A percentile compares a stretch with the other conserved stretches of the same genome.
Evolutionary conservation across 805 yeast species (phyloP).

Genomic region (Isabelozyma gotoi): DNA sequence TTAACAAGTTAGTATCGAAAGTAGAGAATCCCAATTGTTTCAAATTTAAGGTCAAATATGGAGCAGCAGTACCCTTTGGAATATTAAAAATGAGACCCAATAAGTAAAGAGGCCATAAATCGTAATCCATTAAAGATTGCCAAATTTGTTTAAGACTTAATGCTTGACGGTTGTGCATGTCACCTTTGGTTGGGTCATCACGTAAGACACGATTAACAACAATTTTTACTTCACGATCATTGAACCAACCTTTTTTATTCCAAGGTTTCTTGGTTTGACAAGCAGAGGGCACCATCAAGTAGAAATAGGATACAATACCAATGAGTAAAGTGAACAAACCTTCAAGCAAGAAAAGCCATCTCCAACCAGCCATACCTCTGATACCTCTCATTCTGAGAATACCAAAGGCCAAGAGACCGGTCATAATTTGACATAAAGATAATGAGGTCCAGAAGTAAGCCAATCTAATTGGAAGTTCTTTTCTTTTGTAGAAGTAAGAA

Average conservation of each 20-base stretch:
- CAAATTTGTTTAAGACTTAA: constrained; percentile 17
- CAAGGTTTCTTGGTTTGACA: constrained; percentile 48
- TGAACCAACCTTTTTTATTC: constrained; percentile 42
- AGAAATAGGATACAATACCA: constrained; percentile 39
- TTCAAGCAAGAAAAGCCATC: constrained; percentile 34
- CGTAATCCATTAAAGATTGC: constrained; percentile 20
- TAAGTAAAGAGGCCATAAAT: constrained; percentile 19
- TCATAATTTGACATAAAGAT: constrained; percentile 35
- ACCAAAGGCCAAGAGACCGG: constrained; percentile 38
- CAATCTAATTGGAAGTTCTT: constrained; percentile 35
- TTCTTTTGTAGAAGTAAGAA: constrained; percentile 37
- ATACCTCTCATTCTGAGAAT: constrained; percentile 36
- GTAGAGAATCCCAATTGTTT: constrained; percentile 30
- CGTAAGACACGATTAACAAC: constrained; percentile 28
- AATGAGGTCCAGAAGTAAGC: constrained; percentile 37
- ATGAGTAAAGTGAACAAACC: constrained; percentile 23
- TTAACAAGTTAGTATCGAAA: constrained; percentile 47
- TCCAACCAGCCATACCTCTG: constrained; percentile 37
- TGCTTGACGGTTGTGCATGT: constrained; percentile 29
- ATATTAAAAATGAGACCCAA: constrained; percentile 11
- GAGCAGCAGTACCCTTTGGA: constrained; percentile 15
- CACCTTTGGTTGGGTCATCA: constrained; percentile 31
- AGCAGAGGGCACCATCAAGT: constrained; percentile 50
- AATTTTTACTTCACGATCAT: constrained; percentile 26
- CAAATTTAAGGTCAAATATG: constrained; percentile 50